These are phyloP conservation scores for Backusella macrospora DNA, from an alignment of 192 early-diverging fungal species.

Conservation along the genomic window DNA sequence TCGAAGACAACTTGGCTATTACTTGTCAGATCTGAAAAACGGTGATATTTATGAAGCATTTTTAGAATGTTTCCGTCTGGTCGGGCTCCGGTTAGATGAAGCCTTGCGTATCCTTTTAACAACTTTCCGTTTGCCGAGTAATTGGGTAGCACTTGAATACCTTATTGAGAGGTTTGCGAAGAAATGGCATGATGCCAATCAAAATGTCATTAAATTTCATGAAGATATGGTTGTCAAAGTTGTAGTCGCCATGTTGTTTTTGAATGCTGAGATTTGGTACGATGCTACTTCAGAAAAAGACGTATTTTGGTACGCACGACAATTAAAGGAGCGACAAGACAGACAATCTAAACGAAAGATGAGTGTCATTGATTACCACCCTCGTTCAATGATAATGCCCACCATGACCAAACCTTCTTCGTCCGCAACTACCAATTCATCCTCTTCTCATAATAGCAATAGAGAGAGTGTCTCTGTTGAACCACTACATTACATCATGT, in stretches of 20 bases:
- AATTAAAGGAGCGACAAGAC: slow-evolving; percentile 36
- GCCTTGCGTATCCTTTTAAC: slow-evolving; percentile 58
- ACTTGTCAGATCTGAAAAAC: slow-evolving; percentile 57
- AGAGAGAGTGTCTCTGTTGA: slow-evolving; percentile 23
- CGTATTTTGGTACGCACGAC: slow-evolving; percentile 42
- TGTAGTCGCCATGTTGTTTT: slow-evolving; percentile 61
- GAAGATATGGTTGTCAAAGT: slow-evolving; percentile 59
- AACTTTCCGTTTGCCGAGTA: slow-evolving; percentile 57
- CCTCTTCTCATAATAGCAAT: not conserved
- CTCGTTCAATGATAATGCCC: not conserved
- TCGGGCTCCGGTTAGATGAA: slow-evolving; percentile 59
- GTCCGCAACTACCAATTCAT: not conserved
- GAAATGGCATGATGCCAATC: slow-evolving; percentile 66
- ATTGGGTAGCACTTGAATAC: slow-evolving; percentile 48
- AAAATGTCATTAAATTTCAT: slow-evolving; percentile 56
- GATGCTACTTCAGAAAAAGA: slow-evolving; percentile 44
- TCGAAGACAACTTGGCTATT: slow-evolving; percentile 57
- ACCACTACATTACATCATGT: slow-evolving; percentile 30
- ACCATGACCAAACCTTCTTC: slow-evolving; percentile 1
- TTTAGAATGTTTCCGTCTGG: slow-evolving; percentile 56
- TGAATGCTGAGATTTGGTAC: slow-evolving; percentile 65
- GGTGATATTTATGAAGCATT: slow-evolving; percentile 59
- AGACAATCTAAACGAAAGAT: slow-evolving; percentile 18
- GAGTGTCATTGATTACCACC: slow-evolving; percentile 20
- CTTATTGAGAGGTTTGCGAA: slow-evolving; percentile 63